Percentiles rank a stretch among this genome's conserved stretches.
Evolutionary conservation across 345 rosid species (phyloP).

Genomic region (Chamaenerion angustifolium): DNA sequence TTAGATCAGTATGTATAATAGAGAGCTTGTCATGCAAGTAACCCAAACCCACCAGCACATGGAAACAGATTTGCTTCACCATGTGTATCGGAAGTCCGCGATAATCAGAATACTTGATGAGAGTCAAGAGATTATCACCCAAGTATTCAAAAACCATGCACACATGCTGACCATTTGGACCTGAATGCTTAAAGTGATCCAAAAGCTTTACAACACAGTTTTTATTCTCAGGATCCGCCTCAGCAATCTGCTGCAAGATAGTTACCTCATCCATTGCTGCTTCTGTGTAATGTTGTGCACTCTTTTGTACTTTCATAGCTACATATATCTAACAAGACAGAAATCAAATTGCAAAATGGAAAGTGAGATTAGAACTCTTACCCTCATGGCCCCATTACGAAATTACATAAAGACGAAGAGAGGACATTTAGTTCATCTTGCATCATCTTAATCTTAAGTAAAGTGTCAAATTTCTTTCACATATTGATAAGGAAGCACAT

Average conservation of each 20-base stretch:
- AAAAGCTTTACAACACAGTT: constrained; percentile 61
- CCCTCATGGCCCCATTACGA: not conserved
- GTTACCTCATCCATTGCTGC: constrained; percentile 76
- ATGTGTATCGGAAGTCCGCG: constrained; percentile 39
- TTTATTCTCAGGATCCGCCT: constrained; percentile 48
- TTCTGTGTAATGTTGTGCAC: constrained; percentile 67
- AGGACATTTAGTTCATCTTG: not conserved
- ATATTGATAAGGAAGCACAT: no score
- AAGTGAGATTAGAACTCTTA: not conserved
- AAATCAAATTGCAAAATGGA: not conserved
- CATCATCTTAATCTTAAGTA: no score
- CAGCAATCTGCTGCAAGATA: constrained; percentile 55
- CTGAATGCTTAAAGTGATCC: constrained; percentile 71
- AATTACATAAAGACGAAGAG: not conserved
- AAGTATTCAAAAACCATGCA: constrained; percentile 74
- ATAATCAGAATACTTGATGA: constrained; percentile 48
- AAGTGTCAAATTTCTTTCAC: no score
- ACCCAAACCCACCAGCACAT: constrained; percentile 49
- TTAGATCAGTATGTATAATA: constrained; percentile 60
- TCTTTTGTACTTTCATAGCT: constrained; percentile 58
- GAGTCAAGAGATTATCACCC: constrained; percentile 59
- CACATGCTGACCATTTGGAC: constrained; percentile 69
- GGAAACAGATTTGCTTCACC: constrained; percentile 49
- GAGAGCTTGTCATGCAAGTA: constrained; percentile 65
- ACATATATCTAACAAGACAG: constrained; percentile 32